Evolutionary conservation across 164 flowering plant species (phyloP), one percentile per base, ranked within the genome.

Genomic region (Nymphaea colorata): DNA sequence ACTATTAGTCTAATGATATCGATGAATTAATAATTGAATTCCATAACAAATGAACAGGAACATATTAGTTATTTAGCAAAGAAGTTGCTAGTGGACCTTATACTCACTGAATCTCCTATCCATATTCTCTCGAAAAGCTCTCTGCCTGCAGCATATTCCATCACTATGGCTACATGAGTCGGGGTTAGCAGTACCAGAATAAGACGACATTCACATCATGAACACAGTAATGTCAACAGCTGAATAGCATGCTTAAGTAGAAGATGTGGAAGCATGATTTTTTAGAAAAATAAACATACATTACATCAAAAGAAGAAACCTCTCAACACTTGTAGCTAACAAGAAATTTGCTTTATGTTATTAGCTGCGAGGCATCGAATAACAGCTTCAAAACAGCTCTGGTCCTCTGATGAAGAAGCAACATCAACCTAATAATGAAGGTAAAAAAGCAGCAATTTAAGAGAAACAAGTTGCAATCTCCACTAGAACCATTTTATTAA

Each of bases 101-200:
- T 88, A 94, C 70, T 90, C 96, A 57, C 87, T 83, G 76, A 86
- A 90, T 84, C 90, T 81, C 17, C 94, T 90, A 61, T 85, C 76
- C 89, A 85, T 67, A 90, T 90, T 76, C 94, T 79, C 68, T 77
- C 90, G 71, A 85, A 87, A 42, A 90, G 89, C 77, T 90, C 96
- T 64, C 96, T 94, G 8, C 94, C 94, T 2, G 90, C 80, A 65
- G 94, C 94, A 79, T 90, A 90, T 70, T 90, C 96, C 96, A 90
- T 90, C 61, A 90, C 88, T 57, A 90, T 90, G 41, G 84, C 96
- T 42, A 90, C 81, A 78, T 90, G 96, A 64, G 91, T 86, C 18
- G 96, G 90, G 4, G 96, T 90, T 43, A 90, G 71, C 67, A 84
- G 67, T n/a, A 90, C 94, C 94, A 88, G 36, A 0, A 25, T 25